A percentile compares a stretch with the other conserved stretches of the same genome.
phyloP scores from a whole-genome alignment of 495 filamentous ascomycete genomes.

The Daldinia decipiens region DNA sequence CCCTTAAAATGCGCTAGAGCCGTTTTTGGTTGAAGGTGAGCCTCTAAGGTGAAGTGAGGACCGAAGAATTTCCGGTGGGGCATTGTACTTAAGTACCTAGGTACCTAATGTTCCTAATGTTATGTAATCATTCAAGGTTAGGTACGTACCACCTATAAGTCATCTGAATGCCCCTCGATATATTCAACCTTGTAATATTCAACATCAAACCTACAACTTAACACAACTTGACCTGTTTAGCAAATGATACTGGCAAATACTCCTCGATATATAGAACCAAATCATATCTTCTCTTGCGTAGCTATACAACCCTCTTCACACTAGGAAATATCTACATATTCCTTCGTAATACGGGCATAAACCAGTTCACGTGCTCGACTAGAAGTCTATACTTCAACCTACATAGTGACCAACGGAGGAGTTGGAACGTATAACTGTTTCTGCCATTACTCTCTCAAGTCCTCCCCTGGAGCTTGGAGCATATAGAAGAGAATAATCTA shows the following conservation, averaged over 20 bases:
- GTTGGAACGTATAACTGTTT: neutral
- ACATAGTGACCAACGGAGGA: neutral
- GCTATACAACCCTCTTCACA: neutral
- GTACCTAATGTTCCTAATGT: too few species aligned
- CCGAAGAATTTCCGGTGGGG: conserved; percentile 42
- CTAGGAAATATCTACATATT: neutral
- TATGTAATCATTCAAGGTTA: neutral
- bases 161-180: neutral
- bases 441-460: too few species aligned
- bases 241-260: neutral
- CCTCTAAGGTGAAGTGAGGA: neutral
- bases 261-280: neutral
- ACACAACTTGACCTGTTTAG: neutral
- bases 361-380: neutral
- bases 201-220: neutral
- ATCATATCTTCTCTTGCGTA: neutral
- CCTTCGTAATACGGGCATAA: neutral
- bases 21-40: conserved; percentile 28
- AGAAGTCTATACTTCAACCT: neutral
- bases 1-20: conserved; percentile 44
- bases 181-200: too few species aligned
- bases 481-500: neutral
- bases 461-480: neutral
- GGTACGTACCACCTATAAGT: conserved; percentile 9
- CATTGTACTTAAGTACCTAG: neutral